phyloP scores from a whole-genome alignment of 1,284 basidiomycete species.

The Exobasidium cylindrosporum region DNA sequence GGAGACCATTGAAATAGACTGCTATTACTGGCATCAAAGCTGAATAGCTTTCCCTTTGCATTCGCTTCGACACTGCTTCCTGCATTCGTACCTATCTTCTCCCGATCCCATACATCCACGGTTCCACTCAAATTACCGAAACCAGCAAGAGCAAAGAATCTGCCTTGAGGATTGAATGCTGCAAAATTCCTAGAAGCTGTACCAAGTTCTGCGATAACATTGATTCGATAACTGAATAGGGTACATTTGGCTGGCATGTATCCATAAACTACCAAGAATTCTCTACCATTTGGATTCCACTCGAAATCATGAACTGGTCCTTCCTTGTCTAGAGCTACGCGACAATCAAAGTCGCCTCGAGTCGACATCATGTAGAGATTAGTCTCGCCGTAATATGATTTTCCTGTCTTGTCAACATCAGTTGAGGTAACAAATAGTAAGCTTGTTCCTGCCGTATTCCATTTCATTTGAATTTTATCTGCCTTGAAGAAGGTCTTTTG shows the following conservation, averaged over 20 bases:
- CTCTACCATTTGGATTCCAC: conserved; percentile 91
- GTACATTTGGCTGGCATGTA: conserved; percentile 94
- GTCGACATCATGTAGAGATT: conserved; percentile 88
- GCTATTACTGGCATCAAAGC: conserved; percentile 88
- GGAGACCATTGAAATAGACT: conserved; percentile 93
- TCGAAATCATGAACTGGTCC: conserved; percentile 94
- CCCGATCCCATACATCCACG: conserved; percentile 86
- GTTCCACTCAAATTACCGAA: conserved; percentile 95
- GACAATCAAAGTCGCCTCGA: conserved; percentile 92
- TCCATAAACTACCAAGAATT: conserved; percentile 93
- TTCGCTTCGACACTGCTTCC: conserved; percentile 9
- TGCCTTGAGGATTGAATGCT: conserved; percentile 89
- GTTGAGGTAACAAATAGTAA: conserved; percentile 82
- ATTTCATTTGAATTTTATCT: conserved; percentile 88
- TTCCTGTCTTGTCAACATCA: conserved; percentile 94
- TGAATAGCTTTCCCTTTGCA: conserved; percentile 66
- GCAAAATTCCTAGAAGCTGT: conserved; percentile 85
- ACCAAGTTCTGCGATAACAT: conserved; percentile 85
- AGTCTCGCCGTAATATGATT: conserved; percentile 97
- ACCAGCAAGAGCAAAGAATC: conserved; percentile 81
- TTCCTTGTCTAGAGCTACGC: conserved; percentile 89
- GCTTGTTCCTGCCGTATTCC: conserved; percentile 80
- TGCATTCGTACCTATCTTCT: conserved; percentile 62
- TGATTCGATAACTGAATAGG: conserved; percentile 85
- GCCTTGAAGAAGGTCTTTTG: conserved; percentile 93